phyloP scores from a whole-genome alignment of 1,139 yeast species.

The Kurtzmaniella quercitrusa region DNA sequence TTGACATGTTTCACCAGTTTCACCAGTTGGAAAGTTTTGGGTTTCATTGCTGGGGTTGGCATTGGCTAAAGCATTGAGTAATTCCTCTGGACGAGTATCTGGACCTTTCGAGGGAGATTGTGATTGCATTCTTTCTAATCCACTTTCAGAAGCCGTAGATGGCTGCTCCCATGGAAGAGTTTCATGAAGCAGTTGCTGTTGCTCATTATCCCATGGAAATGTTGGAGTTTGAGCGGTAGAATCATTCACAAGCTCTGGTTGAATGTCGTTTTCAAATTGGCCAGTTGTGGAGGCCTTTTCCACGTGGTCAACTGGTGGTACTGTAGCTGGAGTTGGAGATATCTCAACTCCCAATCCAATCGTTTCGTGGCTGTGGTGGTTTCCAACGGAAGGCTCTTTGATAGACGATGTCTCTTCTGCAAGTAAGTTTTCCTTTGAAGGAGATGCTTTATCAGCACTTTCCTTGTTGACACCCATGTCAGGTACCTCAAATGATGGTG shows the following conservation, averaged over 20 bases:
- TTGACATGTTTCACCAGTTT: no score
- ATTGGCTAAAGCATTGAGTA: background rate
- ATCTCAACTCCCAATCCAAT: background rate
- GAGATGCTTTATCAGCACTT: no score
- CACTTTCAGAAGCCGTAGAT: background rate
- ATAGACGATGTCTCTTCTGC: background rate
- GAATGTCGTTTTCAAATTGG: no score
- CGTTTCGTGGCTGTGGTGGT: background rate
- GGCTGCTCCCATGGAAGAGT: slow-evolving; percentile 7
- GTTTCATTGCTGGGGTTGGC: background rate
- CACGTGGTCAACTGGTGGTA: no score
- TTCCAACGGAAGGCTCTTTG: background rate
- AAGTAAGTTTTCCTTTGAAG: no score
- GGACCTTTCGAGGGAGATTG: background rate
- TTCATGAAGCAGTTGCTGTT: background rate
- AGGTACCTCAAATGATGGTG: no score
- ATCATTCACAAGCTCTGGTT: no score
- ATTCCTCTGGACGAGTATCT: background rate
- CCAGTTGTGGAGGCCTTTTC: no score
- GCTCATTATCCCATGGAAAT: slow-evolving; percentile 3
- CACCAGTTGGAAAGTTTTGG: background rate
- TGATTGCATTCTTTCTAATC: background rate
- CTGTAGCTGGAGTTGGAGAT: background rate
- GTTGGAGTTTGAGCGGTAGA: background rate
- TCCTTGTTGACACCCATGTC: no score